Conservation (phyloP, 2,329 filamentous ascomycete genomes). For the Phoma herbarum region DNA sequence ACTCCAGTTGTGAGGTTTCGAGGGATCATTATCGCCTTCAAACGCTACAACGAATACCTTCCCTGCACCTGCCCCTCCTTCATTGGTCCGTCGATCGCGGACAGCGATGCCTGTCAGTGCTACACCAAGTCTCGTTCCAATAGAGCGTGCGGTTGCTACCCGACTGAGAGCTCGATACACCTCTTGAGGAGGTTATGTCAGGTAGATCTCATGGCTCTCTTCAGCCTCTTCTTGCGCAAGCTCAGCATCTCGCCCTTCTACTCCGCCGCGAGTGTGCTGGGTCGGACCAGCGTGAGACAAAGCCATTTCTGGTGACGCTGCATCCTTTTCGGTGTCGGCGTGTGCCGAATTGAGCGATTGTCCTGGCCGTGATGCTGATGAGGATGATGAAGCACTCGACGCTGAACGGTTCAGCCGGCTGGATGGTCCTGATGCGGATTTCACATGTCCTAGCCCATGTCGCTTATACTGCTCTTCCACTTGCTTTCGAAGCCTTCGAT, state of each 20-base stretch:
- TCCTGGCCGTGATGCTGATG: conserved; percentile 3
- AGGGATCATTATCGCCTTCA: conserved; percentile 46
- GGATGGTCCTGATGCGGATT: not conserved
- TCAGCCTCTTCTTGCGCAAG: conserved; percentile 5
- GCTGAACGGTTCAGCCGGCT: not conserved
- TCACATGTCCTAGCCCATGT: conserved; percentile 12
- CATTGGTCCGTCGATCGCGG: conserved; percentile 46
- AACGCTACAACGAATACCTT: conserved; percentile 53
- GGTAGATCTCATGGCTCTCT: not conserved
- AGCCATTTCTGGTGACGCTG: not conserved
- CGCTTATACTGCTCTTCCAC: conserved; percentile 20
- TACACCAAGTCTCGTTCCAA: conserved; percentile 44
- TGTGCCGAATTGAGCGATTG: not conserved
- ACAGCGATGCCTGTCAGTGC: conserved; percentile 51
- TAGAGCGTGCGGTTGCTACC: conserved; percentile 39
- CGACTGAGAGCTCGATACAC: conserved; percentile 1
- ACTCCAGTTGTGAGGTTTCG: conserved; percentile 52
- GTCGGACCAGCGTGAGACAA: not conserved
- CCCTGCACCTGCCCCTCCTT: conserved; percentile 43
- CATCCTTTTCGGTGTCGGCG: conserved; percentile 1
- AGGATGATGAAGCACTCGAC: not conserved
- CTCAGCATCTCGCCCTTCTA: conserved; percentile 3
- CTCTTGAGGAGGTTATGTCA: conserved; percentile 4
- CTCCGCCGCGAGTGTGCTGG: not conserved
- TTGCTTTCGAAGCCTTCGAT: conserved; percentile 29